Conservation (phyloP, 1,284 basidiomycete genomes). For the Cryptococcus neoformans region DNA sequence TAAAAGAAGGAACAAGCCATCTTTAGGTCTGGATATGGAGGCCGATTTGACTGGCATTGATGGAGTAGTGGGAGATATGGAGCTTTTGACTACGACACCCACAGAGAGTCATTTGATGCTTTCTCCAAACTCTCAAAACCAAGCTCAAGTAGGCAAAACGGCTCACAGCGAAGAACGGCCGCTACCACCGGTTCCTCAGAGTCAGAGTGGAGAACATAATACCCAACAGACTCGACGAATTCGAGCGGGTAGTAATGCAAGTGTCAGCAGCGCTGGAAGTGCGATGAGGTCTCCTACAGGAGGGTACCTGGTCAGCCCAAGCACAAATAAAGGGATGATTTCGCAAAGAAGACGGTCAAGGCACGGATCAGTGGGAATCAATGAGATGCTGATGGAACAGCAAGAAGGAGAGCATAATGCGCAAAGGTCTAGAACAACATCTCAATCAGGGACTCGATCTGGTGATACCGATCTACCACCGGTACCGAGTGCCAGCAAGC, state of each 20-base stretch:
- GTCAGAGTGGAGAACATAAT: not conserved
- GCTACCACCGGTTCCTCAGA: conserved; percentile 1
- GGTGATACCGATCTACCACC: conserved; percentile 9
- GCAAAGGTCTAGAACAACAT: conserved; percentile 29
- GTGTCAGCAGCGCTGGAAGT: not conserved
- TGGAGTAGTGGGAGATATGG: conserved; percentile 18
- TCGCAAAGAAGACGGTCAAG: conserved; percentile 35
- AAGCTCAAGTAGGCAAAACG: not conserved
- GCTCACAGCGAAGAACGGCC: not conserved
- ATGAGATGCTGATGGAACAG: not conserved
- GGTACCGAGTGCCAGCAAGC: conserved; percentile 7
- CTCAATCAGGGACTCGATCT: conserved; percentile 40
- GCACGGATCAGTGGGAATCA: conserved; percentile 2
- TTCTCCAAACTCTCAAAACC: conserved; percentile 1
- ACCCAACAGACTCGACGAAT: not conserved
- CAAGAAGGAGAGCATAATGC: not conserved
- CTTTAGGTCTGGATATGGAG: conserved; percentile 31
- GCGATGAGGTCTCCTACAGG: not conserved
- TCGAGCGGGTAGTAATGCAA: not conserved
- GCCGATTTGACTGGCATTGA: conserved; percentile 26
- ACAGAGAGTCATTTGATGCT: not conserved
- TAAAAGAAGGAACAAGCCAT: conserved; percentile 11
- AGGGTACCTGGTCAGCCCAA: conserved; percentile 29
- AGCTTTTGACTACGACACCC: conserved; percentile 20
- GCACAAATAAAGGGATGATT: conserved; percentile 36